A percentile compares a stretch with the other conserved stretches of the same genome.
phyloP scores from a whole-genome alignment of 1,139 yeast species.

The Suhomyces yuchorum region DNA sequence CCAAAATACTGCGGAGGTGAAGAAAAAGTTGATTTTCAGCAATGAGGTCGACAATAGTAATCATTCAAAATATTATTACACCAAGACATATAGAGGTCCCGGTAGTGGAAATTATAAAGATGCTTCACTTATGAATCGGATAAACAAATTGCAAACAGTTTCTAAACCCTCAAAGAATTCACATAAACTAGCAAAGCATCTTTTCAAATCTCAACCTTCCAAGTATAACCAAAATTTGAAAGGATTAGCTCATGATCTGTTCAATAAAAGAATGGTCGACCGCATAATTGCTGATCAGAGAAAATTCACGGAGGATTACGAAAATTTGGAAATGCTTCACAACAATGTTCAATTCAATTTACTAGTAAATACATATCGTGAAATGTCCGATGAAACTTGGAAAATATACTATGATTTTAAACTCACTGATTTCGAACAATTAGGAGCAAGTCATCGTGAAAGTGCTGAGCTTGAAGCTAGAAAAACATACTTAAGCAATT shows the following conservation, averaged over 20 bases:
- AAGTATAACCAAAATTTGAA: constrained; percentile 33
- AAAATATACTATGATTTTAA: constrained; percentile 41
- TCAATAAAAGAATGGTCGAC: constrained; percentile 36
- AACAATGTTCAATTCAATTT: constrained; percentile 46
- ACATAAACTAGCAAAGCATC: constrained; percentile 16
- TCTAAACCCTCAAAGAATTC: constrained; percentile 19
- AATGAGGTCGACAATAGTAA: constrained; percentile 40
- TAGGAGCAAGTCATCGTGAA: constrained; percentile 26
- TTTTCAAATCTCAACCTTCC: constrained; percentile 6
- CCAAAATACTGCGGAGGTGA: constrained; percentile 35
- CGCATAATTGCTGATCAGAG: constrained; percentile 33
- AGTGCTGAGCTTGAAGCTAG: constrained; percentile 15
- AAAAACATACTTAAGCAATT: constrained; percentile 18
- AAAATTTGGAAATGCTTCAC: constrained; percentile 48
- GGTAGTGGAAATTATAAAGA: constrained; percentile 53
- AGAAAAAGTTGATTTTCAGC: constrained; percentile 40
- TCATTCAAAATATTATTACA: constrained; percentile 43
- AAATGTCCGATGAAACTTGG: constrained; percentile 46
- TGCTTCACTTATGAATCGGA: constrained; percentile 44
- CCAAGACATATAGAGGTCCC: constrained; percentile 47
- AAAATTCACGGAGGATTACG: constrained; percentile 38
- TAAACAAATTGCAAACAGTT: constrained; percentile 35
- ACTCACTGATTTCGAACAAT: constrained; percentile 43
- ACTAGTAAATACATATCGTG: constrained; percentile 44
- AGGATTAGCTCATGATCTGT: constrained; percentile 43